Conservation (phyloP, 352 stramenopile genomes). For the Pythium monospermum region DNA sequence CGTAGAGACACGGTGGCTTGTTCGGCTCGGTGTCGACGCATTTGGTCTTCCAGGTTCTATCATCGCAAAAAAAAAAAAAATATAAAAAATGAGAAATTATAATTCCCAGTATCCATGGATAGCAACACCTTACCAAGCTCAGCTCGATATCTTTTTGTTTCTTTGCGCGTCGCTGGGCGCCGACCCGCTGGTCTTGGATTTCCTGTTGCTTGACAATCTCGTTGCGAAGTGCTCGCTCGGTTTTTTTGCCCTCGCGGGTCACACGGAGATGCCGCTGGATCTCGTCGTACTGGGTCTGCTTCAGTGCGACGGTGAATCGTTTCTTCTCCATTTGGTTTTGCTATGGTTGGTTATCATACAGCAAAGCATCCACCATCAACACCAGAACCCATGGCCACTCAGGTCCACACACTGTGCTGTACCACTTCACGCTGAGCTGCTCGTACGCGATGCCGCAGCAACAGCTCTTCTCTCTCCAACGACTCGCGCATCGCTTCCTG, state of each 20-base stretch:
- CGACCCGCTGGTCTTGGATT: conserved; percentile 9
- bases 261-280: conserved; percentile 12
- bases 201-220: conserved; percentile 17
- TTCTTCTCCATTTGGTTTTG: conserved; percentile 9
- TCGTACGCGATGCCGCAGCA: conserved; percentile 14
- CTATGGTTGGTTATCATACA: background rate
- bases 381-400: background rate
- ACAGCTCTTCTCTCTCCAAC: conserved; percentile 11
- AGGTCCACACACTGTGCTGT: background rate
- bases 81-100: background rate
- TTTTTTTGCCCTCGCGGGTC: background rate
- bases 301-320: conserved; percentile 7
- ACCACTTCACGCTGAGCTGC: conserved; percentile 17
- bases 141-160: conserved; percentile 17
- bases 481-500: conserved; percentile 13
- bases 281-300: conserved; percentile 11
- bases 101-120: background rate
- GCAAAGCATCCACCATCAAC: background rate
- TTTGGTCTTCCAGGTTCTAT: conserved; percentile 24
- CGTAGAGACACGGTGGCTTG: conserved; percentile 9
- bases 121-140: conserved; percentile 5
- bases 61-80: too few species aligned
- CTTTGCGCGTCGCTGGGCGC: conserved; percentile 1
- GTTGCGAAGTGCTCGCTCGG: conserved; percentile 3
- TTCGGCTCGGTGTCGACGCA: conserved; percentile 13